Base-by-base conservation (phyloP, 352 stramenopile genomes). In the Globisporangium cederbergense region DNA sequence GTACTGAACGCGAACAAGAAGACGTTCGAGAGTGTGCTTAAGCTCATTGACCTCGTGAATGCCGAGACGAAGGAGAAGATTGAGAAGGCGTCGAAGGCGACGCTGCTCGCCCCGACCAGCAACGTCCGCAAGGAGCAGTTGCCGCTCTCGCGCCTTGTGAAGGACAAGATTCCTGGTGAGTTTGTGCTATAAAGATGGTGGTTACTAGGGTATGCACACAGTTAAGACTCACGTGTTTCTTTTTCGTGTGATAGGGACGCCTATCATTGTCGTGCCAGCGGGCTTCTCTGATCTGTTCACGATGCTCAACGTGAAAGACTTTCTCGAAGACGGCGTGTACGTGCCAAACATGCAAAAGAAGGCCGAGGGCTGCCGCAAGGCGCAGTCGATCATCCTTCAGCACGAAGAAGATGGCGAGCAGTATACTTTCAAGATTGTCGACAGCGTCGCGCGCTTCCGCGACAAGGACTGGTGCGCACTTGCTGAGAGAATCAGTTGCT, bases 191-290 rank as follows among this genome's bases (percentile, higher is more conserved):
- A 28, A 4, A 9, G 11, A 13, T 34, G 30, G 3, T 52, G 22
- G 2, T 36, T 0, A 16, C 4, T 36, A n/a, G 14, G 20, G 3
- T 0, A 42, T 40, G 9, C 11, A 16, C 22, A 20, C 40, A 46
- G 43, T 18, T 32, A n/a, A 22, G 13, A 0, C 43, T 47, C 2
- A 34, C 18, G 28, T 38, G n/a, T 30, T 40, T 13, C 18, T 10
- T 45, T 7, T 53, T 18, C 13, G 18, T 56, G 1, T 40, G 47
- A 20, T 56, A 91, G 82, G 86, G 22, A 96, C 82, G 8, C 88
- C 88, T n/a, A 97, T 97, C 59, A 97, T 97, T 73, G 86, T 97
- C 30, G 85, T 97, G 9, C 90, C 90, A 0, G 89, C 88, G 0
- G 88, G 89, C 2, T 90, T 91, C 53, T 95, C 86, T 30, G 86